These are phyloP conservation scores for Pythium folliculosum DNA, from an alignment of 352 stramenopile species.

Conservation along the genomic window DNA sequence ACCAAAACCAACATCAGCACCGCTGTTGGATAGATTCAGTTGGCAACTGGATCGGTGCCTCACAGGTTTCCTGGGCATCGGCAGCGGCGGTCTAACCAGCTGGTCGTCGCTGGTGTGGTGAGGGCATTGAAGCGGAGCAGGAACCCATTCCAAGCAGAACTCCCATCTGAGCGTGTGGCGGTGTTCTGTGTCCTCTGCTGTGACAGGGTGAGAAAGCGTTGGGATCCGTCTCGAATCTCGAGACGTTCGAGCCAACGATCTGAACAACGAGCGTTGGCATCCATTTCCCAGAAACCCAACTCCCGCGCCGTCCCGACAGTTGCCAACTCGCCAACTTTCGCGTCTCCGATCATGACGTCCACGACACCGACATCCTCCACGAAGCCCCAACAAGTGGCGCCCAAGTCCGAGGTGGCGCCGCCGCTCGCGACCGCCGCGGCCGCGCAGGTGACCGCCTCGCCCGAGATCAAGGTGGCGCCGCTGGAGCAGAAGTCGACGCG, in stretches of 20 bases:
- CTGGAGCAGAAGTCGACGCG: slow-evolving; percentile 68
- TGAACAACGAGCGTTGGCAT: neutral
- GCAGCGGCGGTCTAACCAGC: neutral
- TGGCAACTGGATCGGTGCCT: slow-evolving; percentile 23
- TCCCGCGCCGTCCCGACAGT: neutral
- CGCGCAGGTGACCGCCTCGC: slow-evolving; percentile 8
- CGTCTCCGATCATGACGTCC: slow-evolving; percentile 8
- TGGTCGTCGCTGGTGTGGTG: slow-evolving; percentile 6
- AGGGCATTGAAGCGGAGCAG: slow-evolving; percentile 5
- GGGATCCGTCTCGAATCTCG: slow-evolving; percentile 13
- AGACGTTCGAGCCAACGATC: slow-evolving; percentile 1
- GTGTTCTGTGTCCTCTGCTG: slow-evolving; percentile 10
- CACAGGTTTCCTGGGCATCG: neutral
- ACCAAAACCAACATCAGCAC: slow-evolving; percentile 1
- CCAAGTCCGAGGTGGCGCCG: slow-evolving; percentile 7
- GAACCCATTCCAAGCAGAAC: slow-evolving; percentile 14
- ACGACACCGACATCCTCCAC: slow-evolving; percentile 8
- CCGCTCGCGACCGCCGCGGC: slow-evolving; percentile 21
- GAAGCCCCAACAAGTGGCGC: neutral
- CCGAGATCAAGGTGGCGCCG: slow-evolving; percentile 32
- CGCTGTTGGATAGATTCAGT: slow-evolving; percentile 22
- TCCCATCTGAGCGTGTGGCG: neutral
- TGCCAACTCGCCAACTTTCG: slow-evolving; percentile 3
- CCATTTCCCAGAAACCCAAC: neutral
- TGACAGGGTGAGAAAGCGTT: neutral